These are phyloP conservation scores for Sarcodon sp. DNA, from an alignment of 768 basidiomycete genomes.

Conservation along the genomic window DNA sequence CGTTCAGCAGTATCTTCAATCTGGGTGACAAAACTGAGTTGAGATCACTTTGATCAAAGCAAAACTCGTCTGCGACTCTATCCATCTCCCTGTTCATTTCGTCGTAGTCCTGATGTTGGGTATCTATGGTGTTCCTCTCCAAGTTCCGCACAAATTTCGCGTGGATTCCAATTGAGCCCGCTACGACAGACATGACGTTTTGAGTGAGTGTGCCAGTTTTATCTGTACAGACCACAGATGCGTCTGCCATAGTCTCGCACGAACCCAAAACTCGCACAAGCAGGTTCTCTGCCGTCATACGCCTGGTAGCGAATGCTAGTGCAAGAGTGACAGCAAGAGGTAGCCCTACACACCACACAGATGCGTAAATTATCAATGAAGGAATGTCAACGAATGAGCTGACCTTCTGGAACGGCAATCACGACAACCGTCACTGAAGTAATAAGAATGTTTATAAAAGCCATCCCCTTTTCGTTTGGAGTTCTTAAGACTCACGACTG, in stretches of 20 bases:
- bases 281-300: slow-evolving; percentile 36
- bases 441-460: slow-evolving; percentile 34
- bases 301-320: slow-evolving; percentile 36
- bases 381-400: not conserved
- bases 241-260: slow-evolving; percentile 39
- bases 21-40: slow-evolving; percentile 15
- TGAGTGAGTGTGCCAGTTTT: slow-evolving; percentile 32
- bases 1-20: slow-evolving; percentile 25
- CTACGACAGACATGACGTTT: slow-evolving; percentile 37
- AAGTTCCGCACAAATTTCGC: slow-evolving; percentile 21
- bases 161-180: slow-evolving; percentile 32
- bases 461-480: slow-evolving; percentile 29
- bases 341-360: slow-evolving; percentile 16
- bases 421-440: slow-evolving; percentile 36
- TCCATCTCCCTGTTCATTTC: not conserved
- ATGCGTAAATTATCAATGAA: not conserved
- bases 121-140: not conserved
- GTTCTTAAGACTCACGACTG: slow-evolving; percentile 7
- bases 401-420: slow-evolving; percentile 38
- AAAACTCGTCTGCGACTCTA: not conserved
- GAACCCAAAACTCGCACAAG: slow-evolving; percentile 35
- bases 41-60: not conserved
- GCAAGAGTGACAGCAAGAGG: slow-evolving; percentile 42
- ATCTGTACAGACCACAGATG: slow-evolving; percentile 29
- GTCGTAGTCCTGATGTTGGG: not conserved